Percentiles rank a stretch among this genome's conserved stretches.
Evolutionary conservation across 2,329 filamentous ascomycete species (phyloP).

Genomic region (Xylariaceae sp.): DNA sequence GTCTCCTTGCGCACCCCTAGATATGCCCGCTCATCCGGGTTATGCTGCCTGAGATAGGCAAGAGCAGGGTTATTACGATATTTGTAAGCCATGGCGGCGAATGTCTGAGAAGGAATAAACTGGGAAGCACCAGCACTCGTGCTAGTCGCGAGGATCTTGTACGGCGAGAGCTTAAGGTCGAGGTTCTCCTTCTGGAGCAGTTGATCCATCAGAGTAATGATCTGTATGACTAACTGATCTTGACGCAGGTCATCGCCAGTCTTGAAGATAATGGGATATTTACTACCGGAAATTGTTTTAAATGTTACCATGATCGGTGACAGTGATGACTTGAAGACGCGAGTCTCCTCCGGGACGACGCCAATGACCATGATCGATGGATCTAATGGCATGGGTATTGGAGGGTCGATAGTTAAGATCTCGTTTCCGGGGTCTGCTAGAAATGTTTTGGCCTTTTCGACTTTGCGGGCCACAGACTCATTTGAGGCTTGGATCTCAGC

Average conservation of each 20-base stretch:
- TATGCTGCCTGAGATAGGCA: conserved; percentile 84
- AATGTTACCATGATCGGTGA: conserved; percentile 91
- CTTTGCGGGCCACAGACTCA: conserved; percentile 77
- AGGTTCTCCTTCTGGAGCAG: conserved; percentile 94
- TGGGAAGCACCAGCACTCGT: conserved; percentile 89
- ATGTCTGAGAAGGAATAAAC: conserved; percentile 83
- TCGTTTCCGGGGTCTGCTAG: conserved; percentile 91
- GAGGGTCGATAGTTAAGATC: conserved; percentile 78
- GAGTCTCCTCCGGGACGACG: conserved; percentile 79
- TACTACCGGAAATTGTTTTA: conserved; percentile 73
- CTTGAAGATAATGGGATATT: conserved; percentile 96
- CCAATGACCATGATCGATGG: conserved; percentile 79
- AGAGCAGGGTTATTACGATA: conserved; percentile 76
- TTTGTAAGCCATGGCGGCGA: conserved; percentile 81
- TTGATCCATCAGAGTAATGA: conserved; percentile 97
- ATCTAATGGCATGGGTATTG: conserved; percentile 85
- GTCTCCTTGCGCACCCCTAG: conserved; percentile 88
- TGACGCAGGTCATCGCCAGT: conserved; percentile 94
- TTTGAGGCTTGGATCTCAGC: conserved; percentile 83
- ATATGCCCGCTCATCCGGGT: conserved; percentile 80
- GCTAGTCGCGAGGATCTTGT: conserved; percentile 93
- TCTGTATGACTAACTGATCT: conserved; percentile 94
- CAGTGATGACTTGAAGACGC: conserved; percentile 93
- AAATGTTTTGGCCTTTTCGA: conserved; percentile 81
- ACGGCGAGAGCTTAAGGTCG: conserved; percentile 91